Conservation (phyloP, 768 basidiomycete species). For the Hypsizygus marmoreus region DNA sequence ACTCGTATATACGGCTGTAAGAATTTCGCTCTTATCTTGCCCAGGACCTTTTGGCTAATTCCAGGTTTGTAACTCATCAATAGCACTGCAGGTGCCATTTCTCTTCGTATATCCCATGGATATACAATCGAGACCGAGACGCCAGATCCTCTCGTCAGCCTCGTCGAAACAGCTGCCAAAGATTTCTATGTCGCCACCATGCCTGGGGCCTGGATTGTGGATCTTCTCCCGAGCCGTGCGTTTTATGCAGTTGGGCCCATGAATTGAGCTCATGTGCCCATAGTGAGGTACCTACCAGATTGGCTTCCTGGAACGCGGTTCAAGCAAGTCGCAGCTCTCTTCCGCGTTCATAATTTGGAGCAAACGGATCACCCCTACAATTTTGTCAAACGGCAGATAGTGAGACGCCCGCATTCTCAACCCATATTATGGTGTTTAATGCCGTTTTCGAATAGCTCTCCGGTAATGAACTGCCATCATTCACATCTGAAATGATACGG, state of each 20-base stretch:
- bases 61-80: background rate
- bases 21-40: conserved; percentile 9
- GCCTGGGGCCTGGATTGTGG: conserved; percentile 34
- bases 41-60: background rate
- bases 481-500: conserved; percentile 41
- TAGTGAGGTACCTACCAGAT: conserved; percentile 42
- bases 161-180: conserved; percentile 40
- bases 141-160: conserved; percentile 39
- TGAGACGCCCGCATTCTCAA: background rate
- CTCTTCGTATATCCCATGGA: conserved; percentile 43
- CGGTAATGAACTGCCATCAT: conserved; percentile 37
- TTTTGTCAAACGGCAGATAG: conserved; percentile 36
- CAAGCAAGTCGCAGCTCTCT: conserved; percentile 35
- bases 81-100: conserved; percentile 42
- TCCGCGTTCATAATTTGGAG: conserved; percentile 30
- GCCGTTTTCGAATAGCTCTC: conserved; percentile 27
- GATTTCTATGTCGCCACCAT: conserved; percentile 34
- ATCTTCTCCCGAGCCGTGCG: conserved; percentile 38
- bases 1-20: conserved; percentile 41
- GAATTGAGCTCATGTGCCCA: background rate
- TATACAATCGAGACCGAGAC: conserved; percentile 38
- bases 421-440: conserved; percentile 25
- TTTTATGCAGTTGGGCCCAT: background rate
- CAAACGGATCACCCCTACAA: conserved; percentile 36
- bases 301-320: conserved; percentile 48